Evolutionary conservation across 305 asterid genomes (phyloP), one percentile per base, ranked within the genome.

Genomic region (Fraxinus paxiana): DNA sequence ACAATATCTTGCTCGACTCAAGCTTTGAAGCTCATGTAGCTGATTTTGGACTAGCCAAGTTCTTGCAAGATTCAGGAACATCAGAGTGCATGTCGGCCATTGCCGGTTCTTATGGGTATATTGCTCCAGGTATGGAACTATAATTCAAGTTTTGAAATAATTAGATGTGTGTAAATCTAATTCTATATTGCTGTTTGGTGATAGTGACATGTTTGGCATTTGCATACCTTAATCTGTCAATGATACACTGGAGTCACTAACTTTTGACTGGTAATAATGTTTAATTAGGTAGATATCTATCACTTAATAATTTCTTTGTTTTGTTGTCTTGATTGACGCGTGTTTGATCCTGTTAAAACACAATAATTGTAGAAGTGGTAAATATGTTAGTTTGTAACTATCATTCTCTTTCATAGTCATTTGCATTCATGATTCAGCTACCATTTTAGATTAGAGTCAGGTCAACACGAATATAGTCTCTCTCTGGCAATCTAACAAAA

Each of bases 41-140:
- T 5, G 91, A 88, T 78, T 88, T 88, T 71, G 91, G 89, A 0
- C 77, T 88, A 34, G 91, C 89, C 77, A 86, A 86, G 87, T 86
- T 81, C 79, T 84, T 86, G 9, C 85, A 78, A 71, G 84, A 82
- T 48, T 83, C 83, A 6, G 89, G 85, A 56, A 24, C 90, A 3
- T 88, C 89, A 2, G 88, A 88, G 78, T 86, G 88, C 84, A 88
- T 86, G 90, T 88, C 90, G 24, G 88, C 89, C 31, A 88, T 86
- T 72, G 90, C 88, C 1, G 90, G 89, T 54, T 86, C 89, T 54
- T 88, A 84, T 54, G 90, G 90, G 83, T 87, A 87, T 86, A 87
- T 87, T 84, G 90, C 90, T 77, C 90, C 88, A 82, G 90, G 90
- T 87, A 83, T 18, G 35, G 31, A 28, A 56, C n/a, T 75, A 12